phyloP scores from a whole-genome alignment of 208 protist species.

The Herpetomonas samuelpessoai region DNA sequence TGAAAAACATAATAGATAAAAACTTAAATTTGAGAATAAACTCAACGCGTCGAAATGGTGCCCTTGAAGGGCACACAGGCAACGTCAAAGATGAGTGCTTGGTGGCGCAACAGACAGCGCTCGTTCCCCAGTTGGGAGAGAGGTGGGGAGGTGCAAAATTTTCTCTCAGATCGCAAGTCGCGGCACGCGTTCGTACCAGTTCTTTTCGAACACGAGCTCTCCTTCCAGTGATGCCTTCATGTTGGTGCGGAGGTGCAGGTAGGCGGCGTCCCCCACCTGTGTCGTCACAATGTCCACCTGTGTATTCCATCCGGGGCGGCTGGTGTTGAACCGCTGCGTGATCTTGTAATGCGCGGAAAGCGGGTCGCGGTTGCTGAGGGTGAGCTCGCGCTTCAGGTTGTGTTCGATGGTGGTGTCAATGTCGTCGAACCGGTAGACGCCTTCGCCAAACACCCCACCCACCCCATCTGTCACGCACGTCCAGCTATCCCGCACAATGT shows the following conservation, averaged over 20 bases:
- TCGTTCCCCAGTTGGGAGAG: no score
- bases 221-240: slow-evolving; percentile 37
- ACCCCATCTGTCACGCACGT: slow-evolving; percentile 48
- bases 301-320: slow-evolving; percentile 35
- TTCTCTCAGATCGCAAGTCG: slow-evolving; percentile 33
- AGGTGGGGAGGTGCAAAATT: background rate
- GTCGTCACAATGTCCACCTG: slow-evolving; percentile 42
- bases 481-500: slow-evolving; percentile 49
- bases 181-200: slow-evolving; percentile 33
- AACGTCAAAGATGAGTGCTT: no score
- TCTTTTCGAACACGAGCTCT: slow-evolving; percentile 51
- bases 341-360: slow-evolving; percentile 54
- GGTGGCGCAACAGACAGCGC: no score
- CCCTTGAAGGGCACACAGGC: no score
- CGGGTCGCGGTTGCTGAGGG: slow-evolving; percentile 52
- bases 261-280: slow-evolving; percentile 36
- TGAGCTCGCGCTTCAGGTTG: slow-evolving; percentile 53
- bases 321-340: slow-evolving; percentile 44
- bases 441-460: slow-evolving; percentile 64
- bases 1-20: no score
- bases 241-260: slow-evolving; percentile 42
- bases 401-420: slow-evolving; percentile 66
- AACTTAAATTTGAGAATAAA: no score
- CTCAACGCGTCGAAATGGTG: no score
- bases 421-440: slow-evolving; percentile 57